Conservation (phyloP, 305 asterid species). For the Solanum hybrid region DNA sequence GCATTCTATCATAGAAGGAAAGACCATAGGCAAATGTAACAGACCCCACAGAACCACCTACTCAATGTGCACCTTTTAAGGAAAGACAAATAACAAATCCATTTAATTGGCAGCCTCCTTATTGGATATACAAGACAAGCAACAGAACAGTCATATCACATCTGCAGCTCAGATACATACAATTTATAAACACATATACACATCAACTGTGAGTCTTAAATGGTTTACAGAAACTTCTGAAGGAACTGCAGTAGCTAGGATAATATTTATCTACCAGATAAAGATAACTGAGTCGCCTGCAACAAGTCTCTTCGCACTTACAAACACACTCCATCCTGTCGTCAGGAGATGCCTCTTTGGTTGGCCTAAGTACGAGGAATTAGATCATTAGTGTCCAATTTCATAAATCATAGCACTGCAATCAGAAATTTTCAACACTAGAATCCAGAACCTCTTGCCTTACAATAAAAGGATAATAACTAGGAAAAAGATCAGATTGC, state of each 20-base stretch:
- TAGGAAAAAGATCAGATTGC: neutral
- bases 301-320: constrained; percentile 86
- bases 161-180: neutral
- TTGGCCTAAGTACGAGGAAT: constrained; percentile 52
- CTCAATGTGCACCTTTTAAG: neutral
- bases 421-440: neutral
- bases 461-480: neutral
- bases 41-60: neutral
- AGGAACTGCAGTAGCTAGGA: neutral
- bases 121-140: neutral
- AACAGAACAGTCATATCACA: neutral
- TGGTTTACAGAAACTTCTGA: neutral
- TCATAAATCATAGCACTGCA: neutral
- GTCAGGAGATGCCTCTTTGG: constrained; percentile 97
- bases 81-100: neutral
- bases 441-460: neutral
- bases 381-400: neutral
- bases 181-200: neutral
- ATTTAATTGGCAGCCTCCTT: neutral
- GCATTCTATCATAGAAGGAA: neutral
- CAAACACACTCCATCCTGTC: constrained; percentile 97
- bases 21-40: neutral
- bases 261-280: constrained; percentile 57
- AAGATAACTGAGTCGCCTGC: constrained; percentile 95
- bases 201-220: neutral